Percentiles rank a stretch among this genome's conserved stretches.
Evolutionary conservation across 2,329 filamentous ascomycete genomes (phyloP).

Genomic region (Acarospora socialis): DNA sequence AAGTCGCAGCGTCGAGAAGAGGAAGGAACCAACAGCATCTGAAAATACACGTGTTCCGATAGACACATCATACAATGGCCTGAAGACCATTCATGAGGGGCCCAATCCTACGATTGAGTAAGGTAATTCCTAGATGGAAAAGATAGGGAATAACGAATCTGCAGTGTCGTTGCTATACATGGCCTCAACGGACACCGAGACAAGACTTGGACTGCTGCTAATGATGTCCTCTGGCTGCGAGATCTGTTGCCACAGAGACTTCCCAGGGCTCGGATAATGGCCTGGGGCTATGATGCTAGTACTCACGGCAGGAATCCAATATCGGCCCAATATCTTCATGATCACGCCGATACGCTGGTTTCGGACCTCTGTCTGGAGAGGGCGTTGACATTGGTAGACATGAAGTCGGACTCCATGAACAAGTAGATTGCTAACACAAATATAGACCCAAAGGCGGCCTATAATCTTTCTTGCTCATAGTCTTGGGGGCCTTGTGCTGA

Average conservation of each 20-base stretch:
- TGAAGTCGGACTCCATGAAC: background rate
- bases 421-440: constrained; percentile 5
- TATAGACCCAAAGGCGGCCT: constrained; percentile 18
- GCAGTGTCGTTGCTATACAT: constrained; percentile 19
- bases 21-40: no score
- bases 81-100: no score
- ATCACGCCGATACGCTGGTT: constrained; percentile 22
- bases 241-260: constrained; percentile 20
- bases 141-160: no score
- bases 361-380: constrained; percentile 20
- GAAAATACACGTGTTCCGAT: no score
- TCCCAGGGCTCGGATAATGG: constrained; percentile 21
- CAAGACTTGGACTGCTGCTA: constrained; percentile 17
- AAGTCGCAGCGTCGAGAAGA: no score
- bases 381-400: constrained; percentile 16
- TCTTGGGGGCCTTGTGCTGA: no score
- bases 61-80: no score
- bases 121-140: no score
- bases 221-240: constrained; percentile 17
- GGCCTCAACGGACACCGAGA: constrained; percentile 18
- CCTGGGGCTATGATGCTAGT: constrained; percentile 24
- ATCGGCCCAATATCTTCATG: constrained; percentile 20
- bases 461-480: constrained; percentile 24
- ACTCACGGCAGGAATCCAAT: constrained; percentile 18
- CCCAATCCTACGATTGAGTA: no score